These are phyloP conservation scores for Plasmodium inui DNA, from an alignment of 169 alveolate species.

Conservation along the genomic window DNA sequence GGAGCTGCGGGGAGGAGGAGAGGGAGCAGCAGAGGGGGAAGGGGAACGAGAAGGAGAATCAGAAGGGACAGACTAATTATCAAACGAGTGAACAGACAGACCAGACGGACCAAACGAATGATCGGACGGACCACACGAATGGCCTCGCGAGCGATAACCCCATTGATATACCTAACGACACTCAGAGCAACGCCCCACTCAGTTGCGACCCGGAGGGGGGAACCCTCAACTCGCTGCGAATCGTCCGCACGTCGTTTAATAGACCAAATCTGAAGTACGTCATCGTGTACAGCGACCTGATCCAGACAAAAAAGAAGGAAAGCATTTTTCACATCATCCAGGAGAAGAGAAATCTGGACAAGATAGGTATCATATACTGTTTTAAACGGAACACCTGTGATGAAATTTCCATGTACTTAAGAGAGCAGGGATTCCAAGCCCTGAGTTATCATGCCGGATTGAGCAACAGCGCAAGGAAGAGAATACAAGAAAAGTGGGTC, in stretches of 20 bases:
- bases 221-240: constrained; percentile 86
- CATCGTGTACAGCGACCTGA: constrained; percentile 79
- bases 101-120: not conserved
- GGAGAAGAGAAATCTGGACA: constrained; percentile 72
- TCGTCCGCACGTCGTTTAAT: constrained; percentile 59
- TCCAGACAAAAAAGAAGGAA: constrained; percentile 73
- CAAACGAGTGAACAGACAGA: not conserved
- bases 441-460: constrained; percentile 90
- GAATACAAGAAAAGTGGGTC: constrained; percentile 93
- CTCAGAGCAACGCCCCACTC: not conserved
- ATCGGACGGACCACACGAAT: not conserved
- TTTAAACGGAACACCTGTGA: constrained; percentile 96
- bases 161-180: not conserved
- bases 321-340: constrained; percentile 77
- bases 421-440: constrained; percentile 85
- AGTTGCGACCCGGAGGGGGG: not conserved
- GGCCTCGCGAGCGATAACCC: not conserved
- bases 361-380: constrained; percentile 92
- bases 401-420: constrained; percentile 90
- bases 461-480: constrained; percentile 83
- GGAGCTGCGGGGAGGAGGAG: constrained; percentile 40
- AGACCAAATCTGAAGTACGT: constrained; percentile 87
- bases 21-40: constrained; percentile 68
- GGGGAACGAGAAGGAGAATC: constrained; percentile 86
- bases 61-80: not conserved